A percentile compares a stretch with the other conserved stretches of the same genome.
These are phyloP conservation scores for Chytriomyces sp. DNA, from an alignment of 192 early-diverging fungal species.

Conservation along the genomic window DNA sequence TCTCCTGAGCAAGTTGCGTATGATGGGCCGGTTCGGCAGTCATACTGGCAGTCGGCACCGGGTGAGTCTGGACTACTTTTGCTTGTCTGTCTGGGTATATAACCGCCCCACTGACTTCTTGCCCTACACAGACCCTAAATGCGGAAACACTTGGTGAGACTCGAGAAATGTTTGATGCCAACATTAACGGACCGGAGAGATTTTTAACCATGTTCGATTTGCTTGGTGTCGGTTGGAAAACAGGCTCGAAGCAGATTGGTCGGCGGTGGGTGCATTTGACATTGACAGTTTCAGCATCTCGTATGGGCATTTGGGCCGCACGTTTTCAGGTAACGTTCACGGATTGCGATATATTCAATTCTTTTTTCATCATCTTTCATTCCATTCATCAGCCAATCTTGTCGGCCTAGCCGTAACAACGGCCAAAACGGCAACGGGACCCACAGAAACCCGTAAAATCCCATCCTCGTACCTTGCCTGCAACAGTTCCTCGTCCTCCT, in stretches of 20 bases:
- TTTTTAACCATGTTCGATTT: background rate
- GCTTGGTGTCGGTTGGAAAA: background rate
- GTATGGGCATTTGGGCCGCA: background rate
- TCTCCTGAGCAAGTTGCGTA: too few relatives aligned
- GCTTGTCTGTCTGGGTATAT: background rate
- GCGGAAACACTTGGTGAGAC: too few relatives aligned
- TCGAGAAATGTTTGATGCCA: background rate
- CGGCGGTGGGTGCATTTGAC: background rate
- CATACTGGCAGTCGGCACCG: background rate
- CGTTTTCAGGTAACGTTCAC: background rate
- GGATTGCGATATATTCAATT: background rate
- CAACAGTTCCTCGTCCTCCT: background rate
- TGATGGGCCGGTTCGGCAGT: too few relatives aligned
- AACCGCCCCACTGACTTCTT: background rate
- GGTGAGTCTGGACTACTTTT: background rate
- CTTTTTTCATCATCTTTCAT: too few relatives aligned
- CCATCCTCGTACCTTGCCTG: background rate
- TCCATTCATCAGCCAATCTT: too few relatives aligned
- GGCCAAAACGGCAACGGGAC: background rate
- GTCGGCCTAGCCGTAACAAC: too few relatives aligned
- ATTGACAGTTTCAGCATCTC: background rate
- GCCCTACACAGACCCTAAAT: background rate
- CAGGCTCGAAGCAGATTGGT: constrained; percentile 4
- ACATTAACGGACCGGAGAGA: background rate
- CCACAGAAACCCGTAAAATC: background rate